Evolutionary conservation across 129 eudicot species (phyloP).

Genomic region (Flaveria robusta): DNA sequence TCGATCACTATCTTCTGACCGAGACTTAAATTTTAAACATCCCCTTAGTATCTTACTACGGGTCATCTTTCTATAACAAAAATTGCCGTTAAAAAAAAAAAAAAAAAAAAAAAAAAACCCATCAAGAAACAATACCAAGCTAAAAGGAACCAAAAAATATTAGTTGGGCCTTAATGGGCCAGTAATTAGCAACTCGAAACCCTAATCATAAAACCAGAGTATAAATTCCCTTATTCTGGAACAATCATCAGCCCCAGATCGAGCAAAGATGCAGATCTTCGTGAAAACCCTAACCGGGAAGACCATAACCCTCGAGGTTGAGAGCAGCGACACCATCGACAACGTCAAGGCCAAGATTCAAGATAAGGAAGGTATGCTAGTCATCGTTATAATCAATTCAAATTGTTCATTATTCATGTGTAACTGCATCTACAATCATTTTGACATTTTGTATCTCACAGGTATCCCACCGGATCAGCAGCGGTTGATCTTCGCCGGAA

Average conservation of each 20-base stretch:
- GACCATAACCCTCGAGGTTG: constrained; percentile 45
- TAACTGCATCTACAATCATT: neutral
- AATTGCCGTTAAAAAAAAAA: no score
- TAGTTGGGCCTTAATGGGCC: constrained; percentile 35
- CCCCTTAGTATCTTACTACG: no score
- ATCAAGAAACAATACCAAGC: no score
- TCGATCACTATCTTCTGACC: no score
- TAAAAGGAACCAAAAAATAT: no score
- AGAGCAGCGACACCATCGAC: constrained; percentile 55
- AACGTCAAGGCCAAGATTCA: constrained; percentile 64
- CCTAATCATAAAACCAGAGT: neutral
- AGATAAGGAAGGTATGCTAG: constrained; percentile 51
- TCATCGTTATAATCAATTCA: neutral
- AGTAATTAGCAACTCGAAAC: neutral
- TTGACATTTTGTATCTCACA: neutral
- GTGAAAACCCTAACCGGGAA: constrained; percentile 68
- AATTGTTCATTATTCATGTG: neutral
- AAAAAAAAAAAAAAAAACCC: no score
- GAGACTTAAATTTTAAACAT: no score
- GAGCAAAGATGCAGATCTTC: constrained; percentile 53
- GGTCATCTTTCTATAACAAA: no score
- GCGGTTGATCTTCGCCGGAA: constrained; percentile 57
- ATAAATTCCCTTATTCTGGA: neutral
- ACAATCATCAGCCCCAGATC: neutral
- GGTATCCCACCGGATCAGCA: constrained; percentile 61